Evolutionary conservation across 768 basidiomycete genomes (phyloP).

Genomic region (Mycena haematopus): DNA sequence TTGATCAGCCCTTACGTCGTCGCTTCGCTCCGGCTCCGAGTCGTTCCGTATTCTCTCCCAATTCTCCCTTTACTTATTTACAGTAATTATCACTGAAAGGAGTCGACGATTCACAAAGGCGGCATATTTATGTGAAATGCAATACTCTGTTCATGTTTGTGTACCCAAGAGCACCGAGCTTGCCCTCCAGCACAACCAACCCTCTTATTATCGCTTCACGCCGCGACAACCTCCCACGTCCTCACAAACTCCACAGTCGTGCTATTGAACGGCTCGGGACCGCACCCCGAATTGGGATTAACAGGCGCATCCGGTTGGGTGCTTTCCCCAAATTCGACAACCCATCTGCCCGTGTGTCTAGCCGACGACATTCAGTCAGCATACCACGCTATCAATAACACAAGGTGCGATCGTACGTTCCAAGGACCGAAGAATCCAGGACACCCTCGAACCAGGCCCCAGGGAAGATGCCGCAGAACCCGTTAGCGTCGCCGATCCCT

Average conservation of each 20-base stretch:
- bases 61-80: too few species aligned
- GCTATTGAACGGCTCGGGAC: constrained; percentile 17
- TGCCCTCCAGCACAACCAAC: background rate
- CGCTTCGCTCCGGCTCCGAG: too few species aligned
- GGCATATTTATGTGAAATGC: too few species aligned
- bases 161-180: too few species aligned
- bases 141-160: too few species aligned
- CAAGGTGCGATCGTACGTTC: constrained; percentile 15
- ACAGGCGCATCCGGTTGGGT: constrained; percentile 18
- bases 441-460: background rate
- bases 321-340: constrained; percentile 18
- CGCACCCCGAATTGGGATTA: constrained; percentile 21
- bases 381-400: constrained; percentile 3
- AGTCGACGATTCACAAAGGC: too few species aligned
- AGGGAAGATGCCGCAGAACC: constrained; percentile 14
- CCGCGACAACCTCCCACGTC: constrained; percentile 18
- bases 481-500: background rate
- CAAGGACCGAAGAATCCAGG: constrained; percentile 6
- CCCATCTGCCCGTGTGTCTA: constrained; percentile 18
- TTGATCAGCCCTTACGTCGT: too few species aligned
- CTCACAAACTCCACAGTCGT: constrained; percentile 18
- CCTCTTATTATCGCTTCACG: constrained; percentile 5
- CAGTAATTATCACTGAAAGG: too few species aligned
- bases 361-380: constrained; percentile 1
- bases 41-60: too few species aligned